Conservation (phyloP, 1,139 yeast species). For the Pichia inconspicua region DNA sequence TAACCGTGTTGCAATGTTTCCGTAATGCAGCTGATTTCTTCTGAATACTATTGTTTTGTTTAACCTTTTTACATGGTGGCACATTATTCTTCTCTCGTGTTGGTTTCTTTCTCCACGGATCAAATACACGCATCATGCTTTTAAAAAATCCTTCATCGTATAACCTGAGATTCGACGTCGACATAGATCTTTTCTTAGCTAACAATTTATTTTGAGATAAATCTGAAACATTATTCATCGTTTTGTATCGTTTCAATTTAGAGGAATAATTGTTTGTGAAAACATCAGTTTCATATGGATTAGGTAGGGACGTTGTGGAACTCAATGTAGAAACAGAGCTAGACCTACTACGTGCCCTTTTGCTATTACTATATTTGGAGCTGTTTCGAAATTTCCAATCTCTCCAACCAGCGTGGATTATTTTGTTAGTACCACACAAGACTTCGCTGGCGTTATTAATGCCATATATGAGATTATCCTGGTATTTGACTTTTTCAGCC, state of each 20-base stretch:
- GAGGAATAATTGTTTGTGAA: not conserved
- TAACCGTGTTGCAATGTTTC: not conserved
- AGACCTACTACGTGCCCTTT: slow-evolving; percentile 5
- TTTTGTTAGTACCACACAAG: slow-evolving; percentile 8
- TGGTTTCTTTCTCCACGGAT: not conserved
- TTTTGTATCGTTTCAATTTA: not conserved
- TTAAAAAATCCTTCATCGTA: not conserved
- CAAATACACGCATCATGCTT: not conserved
- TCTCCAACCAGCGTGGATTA: slow-evolving; percentile 64
- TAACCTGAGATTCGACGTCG: not conserved
- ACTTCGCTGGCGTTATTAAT: slow-evolving; percentile 10
- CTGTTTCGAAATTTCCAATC: slow-evolving; percentile 77
- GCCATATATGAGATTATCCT: slow-evolving; percentile 18
- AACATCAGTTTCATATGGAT: not conserved
- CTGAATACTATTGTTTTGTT: not conserved
- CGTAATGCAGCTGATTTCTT: not conserved
- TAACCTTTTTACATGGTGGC: not conserved
- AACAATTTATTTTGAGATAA: not conserved
- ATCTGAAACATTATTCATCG: not conserved
- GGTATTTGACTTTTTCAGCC: slow-evolving; percentile 19
- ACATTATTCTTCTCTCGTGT: not conserved
- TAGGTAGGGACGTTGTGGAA: not conserved
- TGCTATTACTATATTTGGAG: slow-evolving; percentile 44
- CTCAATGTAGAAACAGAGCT: slow-evolving; percentile 3
- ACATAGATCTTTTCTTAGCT: not conserved